Evolutionary conservation across 2,329 filamentous ascomycete genomes (phyloP).

Genomic region (Triangularia setosa): DNA sequence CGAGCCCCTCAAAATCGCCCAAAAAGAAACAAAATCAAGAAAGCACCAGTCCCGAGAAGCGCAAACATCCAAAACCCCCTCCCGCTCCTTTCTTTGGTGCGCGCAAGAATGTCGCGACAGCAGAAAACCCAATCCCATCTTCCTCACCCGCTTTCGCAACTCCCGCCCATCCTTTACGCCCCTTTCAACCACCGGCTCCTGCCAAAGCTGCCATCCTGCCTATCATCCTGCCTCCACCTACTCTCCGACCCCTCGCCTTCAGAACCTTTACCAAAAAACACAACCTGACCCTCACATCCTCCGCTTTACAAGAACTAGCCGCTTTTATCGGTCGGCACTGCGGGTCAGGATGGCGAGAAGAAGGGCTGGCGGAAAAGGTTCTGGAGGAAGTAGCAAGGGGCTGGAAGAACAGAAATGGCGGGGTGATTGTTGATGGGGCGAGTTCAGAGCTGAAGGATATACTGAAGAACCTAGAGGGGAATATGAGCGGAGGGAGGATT

Average conservation of each 20-base stretch:
- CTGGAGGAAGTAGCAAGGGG: slow-evolving; percentile 85
- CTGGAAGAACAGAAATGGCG: slow-evolving; percentile 88
- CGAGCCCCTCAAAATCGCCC: slow-evolving; percentile 27
- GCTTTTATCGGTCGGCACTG: slow-evolving; percentile 90
- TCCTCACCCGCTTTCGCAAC: slow-evolving; percentile 90
- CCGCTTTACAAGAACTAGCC: slow-evolving; percentile 79
- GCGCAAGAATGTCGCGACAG: slow-evolving; percentile 30
- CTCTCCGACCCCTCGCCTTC: slow-evolving; percentile 85
- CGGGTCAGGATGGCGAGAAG: slow-evolving; percentile 93
- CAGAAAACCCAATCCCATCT: slow-evolving; percentile 63
- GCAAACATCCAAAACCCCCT: slow-evolving; percentile 29
- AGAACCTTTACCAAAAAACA: slow-evolving; percentile 97
- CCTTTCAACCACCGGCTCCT: slow-evolving; percentile 51
- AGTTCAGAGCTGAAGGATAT: slow-evolving; percentile 76
- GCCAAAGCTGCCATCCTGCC: slow-evolving; percentile 67
- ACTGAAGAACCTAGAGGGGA: slow-evolving; percentile 76
- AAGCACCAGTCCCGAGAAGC: slow-evolving; percentile 2
- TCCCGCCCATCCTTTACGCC: slow-evolving; percentile 72
- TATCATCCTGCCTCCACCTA: slow-evolving; percentile 82
- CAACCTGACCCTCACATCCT: slow-evolving; percentile 84
- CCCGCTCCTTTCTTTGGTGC: slow-evolving; percentile 37
- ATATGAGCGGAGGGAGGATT: slow-evolving; percentile 81
- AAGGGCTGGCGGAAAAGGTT: slow-evolving; percentile 86
- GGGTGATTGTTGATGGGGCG: slow-evolving; percentile 84
- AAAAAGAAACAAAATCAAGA: slow-evolving; percentile 21